phyloP scores from a whole-genome alignment of 352 stramenopile genomes.

The Synura sp. region DNA sequence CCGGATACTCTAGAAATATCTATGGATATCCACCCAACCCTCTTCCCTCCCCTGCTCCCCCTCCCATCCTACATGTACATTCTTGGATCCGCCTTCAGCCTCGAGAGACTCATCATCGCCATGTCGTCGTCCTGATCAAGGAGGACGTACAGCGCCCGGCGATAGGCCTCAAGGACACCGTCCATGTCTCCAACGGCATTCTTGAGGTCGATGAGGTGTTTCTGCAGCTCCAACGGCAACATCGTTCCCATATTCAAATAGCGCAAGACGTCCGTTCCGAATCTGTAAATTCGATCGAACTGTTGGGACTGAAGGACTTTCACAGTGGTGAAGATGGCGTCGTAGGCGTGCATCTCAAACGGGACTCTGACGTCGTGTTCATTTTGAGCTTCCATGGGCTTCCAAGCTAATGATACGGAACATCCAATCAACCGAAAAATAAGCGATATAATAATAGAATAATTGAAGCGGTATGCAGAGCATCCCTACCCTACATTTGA shows the following conservation, averaged over 20 bases:
- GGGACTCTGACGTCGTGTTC: background rate
- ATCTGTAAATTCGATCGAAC: background rate
- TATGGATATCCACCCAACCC: too few relatives aligned
- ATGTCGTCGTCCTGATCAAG: slow-evolving; percentile 28
- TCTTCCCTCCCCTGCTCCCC: too few relatives aligned
- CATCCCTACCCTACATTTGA: too few relatives aligned
- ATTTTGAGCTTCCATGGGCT: too few relatives aligned
- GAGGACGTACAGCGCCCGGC: background rate
- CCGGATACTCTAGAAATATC: too few relatives aligned
- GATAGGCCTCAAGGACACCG: background rate
- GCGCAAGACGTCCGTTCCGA: background rate
- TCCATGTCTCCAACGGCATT: background rate
- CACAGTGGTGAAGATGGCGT: background rate
- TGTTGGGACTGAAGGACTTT: background rate
- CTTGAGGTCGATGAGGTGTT: background rate
- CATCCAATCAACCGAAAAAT: too few relatives aligned
- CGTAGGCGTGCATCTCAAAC: slow-evolving; percentile 22
- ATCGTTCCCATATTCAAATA: background rate
- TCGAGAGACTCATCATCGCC: slow-evolving; percentile 5
- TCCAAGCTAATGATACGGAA: too few relatives aligned
- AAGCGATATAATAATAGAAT: too few relatives aligned
- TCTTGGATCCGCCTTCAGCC: background rate
- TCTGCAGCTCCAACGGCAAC: background rate
- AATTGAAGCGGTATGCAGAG: too few relatives aligned
- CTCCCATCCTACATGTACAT: slow-evolving; percentile 35